phyloP scores from a whole-genome alignment of 2,329 filamentous ascomycete species.

The Magnaporthiopsis rhizophila region DNA sequence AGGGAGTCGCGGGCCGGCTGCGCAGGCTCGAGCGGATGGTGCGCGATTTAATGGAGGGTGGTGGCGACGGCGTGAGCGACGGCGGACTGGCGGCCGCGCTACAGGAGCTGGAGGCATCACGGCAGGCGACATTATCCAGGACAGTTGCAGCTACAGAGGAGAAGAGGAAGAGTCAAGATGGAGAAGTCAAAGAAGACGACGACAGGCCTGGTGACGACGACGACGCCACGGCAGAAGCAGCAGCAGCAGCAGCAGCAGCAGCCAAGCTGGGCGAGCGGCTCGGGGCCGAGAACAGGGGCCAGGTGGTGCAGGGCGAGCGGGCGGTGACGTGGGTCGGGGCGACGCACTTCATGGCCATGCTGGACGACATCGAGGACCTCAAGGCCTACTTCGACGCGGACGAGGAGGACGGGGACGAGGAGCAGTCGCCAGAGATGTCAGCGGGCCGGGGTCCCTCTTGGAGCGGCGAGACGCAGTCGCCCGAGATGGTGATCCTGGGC shows the following conservation, averaged over 20 bases:
- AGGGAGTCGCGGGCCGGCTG: slow-evolving; percentile 46
- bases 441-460: slow-evolving; percentile 14
- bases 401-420: slow-evolving; percentile 25
- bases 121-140: neutral
- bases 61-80: slow-evolving; percentile 7
- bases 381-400: slow-evolving; percentile 49
- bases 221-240: slow-evolving; percentile 9
- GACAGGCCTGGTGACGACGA: neutral
- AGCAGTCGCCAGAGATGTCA: slow-evolving; percentile 19
- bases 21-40: slow-evolving; percentile 50
- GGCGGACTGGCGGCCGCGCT: neutral
- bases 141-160: slow-evolving; percentile 5
- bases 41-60: slow-evolving; percentile 44
- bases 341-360: slow-evolving; percentile 52
- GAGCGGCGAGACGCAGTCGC: slow-evolving; percentile 25
- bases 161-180: neutral
- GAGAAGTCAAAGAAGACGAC: neutral
- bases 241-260: slow-evolving; percentile 5
- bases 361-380: slow-evolving; percentile 54
- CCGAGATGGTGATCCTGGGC: slow-evolving; percentile 36
- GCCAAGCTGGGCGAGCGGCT: slow-evolving; percentile 13
- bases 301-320: slow-evolving; percentile 34
- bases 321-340: slow-evolving; percentile 48
- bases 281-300: slow-evolving; percentile 19
- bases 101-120: neutral